phyloP scores from a whole-genome alignment of 441 rosid genomes.

The Metrosideros polymorpha region DNA sequence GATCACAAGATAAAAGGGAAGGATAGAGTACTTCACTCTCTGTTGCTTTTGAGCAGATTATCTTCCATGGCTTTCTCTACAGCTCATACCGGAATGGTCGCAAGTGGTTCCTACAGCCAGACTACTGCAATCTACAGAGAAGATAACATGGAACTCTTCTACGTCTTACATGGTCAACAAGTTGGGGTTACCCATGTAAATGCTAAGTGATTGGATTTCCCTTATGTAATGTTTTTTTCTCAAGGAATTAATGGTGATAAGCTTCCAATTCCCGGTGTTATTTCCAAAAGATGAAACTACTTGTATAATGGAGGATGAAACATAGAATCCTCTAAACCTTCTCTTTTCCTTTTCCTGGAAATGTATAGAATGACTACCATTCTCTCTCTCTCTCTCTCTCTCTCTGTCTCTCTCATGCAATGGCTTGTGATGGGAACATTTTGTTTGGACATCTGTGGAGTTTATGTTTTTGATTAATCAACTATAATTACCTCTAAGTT shows the following conservation, averaged over 20 bases:
- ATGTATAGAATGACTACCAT: no score
- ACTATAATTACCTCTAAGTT: not conserved
- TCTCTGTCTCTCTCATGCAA: not conserved
- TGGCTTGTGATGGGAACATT: not conserved
- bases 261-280: slow-evolving; percentile 45
- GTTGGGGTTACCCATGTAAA: slow-evolving; percentile 95
- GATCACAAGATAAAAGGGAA: not conserved
- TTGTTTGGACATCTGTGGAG: no score
- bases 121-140: slow-evolving; percentile 81
- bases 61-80: slow-evolving; percentile 85
- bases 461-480: no score
- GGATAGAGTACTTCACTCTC: not conserved
- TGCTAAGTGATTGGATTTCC: slow-evolving; percentile 3
- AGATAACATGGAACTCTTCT: slow-evolving; percentile 92
- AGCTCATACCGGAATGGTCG: slow-evolving; percentile 69
- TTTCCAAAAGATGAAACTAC: slow-evolving; percentile 91
- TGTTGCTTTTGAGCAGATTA: slow-evolving; percentile 38
- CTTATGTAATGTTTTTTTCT: not conserved
- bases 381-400: not conserved
- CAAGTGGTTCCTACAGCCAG: slow-evolving; percentile 83
- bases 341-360: not conserved
- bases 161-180: slow-evolving; percentile 90
- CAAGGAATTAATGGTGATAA: not conserved
- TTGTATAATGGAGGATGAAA: slow-evolving; percentile 88
- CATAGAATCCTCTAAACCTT: slow-evolving; percentile 24